These are phyloP conservation scores for Bacidia rubella DNA, from an alignment of 495 filamentous ascomycete species.

Conservation along the genomic window DNA sequence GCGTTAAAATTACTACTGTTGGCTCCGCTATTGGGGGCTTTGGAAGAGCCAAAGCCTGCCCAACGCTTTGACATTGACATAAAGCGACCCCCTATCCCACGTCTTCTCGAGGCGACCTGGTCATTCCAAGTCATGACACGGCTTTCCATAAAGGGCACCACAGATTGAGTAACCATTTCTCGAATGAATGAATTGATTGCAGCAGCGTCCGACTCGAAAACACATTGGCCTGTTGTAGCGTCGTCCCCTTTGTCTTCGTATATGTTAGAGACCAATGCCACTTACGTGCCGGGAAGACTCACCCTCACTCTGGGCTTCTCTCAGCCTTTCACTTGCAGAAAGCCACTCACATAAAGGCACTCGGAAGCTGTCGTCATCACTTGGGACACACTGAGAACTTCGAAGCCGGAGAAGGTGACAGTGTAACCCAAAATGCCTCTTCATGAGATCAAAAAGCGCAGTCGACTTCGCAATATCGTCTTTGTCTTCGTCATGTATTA, in stretches of 20 bases:
- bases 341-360: constrained; percentile 77
- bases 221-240: constrained; percentile 56
- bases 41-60: constrained; percentile 58
- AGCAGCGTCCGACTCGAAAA: constrained; percentile 83
- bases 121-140: constrained; percentile 88
- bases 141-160: constrained; percentile 92
- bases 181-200: constrained; percentile 78
- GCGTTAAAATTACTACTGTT: constrained; percentile 60
- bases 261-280: too few relatives aligned
- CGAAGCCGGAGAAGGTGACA: constrained; percentile 82
- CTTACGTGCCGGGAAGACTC: constrained; percentile 8
- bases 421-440: constrained; percentile 86
- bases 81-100: constrained; percentile 78
- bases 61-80: constrained; percentile 83
- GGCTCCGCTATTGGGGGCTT: constrained; percentile 23
- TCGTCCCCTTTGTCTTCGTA: constrained; percentile 11
- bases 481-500: constrained; percentile 92
- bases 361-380: constrained; percentile 80
- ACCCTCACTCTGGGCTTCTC: constrained; percentile 52
- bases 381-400: constrained; percentile 70
- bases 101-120: constrained; percentile 78
- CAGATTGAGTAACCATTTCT: constrained; percentile 83
- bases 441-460: constrained; percentile 91
- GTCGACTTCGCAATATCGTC: constrained; percentile 85
- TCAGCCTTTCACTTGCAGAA: constrained; percentile 72